phyloP scores from a whole-genome alignment of 257 asterid species.

The Solanum peruvianum region DNA sequence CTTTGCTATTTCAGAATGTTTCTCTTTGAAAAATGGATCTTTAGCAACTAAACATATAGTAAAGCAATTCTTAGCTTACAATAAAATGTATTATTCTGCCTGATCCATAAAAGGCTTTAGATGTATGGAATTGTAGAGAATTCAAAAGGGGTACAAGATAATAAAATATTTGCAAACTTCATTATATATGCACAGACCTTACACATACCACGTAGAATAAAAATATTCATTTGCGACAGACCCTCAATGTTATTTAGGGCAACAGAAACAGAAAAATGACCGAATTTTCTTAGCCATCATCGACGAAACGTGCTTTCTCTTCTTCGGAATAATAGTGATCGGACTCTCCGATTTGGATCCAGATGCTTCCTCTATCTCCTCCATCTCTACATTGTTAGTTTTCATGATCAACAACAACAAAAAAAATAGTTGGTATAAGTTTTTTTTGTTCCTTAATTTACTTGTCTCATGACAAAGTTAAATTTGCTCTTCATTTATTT shows the following conservation, averaged over 20 bases:
- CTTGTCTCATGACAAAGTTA: not conserved
- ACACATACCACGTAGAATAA: no score
- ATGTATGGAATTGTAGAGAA: not conserved
- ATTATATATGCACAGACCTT: not conserved
- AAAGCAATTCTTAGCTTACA: not conserved
- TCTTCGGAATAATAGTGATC: not conserved
- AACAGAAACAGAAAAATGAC: not conserved
- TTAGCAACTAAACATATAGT: not conserved
- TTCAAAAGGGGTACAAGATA: not conserved
- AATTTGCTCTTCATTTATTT: not conserved
- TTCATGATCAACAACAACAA: not conserved
- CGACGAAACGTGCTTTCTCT: not conserved
- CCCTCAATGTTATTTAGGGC: not conserved
- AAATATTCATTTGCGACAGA: no score
- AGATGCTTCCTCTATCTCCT: not conserved
- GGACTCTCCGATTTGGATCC: not conserved
- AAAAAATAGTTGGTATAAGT: no score
- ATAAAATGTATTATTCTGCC: not conserved
- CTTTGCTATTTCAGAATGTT: no score
- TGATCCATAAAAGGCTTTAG: not conserved
- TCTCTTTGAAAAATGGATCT: no score
- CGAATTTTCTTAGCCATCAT: not conserved
- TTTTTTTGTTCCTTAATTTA: not conserved
- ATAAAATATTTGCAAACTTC: not conserved
- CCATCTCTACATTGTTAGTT: not conserved